Evolutionary conservation across 2,329 filamentous ascomycete genomes (phyloP).

Genomic region (Venturiaceae sp.): DNA sequence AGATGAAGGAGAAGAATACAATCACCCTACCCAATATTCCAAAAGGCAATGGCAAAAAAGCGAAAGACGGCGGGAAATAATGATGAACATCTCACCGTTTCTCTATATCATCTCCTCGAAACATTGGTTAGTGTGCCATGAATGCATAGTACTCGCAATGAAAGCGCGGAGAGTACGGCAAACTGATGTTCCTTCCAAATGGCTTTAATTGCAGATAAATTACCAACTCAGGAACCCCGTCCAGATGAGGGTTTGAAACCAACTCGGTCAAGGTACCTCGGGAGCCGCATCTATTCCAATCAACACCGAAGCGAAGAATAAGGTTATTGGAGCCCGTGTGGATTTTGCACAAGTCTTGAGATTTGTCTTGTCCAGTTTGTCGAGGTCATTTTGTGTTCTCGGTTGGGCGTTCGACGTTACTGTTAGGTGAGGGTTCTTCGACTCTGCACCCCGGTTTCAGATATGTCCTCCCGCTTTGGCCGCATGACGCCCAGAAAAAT

Average conservation of each 20-base stretch:
- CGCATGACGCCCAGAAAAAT: neutral
- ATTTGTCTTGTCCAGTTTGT: neutral
- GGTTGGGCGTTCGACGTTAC: neutral
- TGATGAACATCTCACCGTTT: neutral
- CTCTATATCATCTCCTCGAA: neutral
- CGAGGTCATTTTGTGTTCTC: neutral
- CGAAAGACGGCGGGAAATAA: neutral
- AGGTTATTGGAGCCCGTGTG: neutral
- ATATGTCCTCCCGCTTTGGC: neutral
- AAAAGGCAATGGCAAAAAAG: neutral
- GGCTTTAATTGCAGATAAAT: constrained; percentile 4
- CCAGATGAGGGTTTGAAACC: neutral
- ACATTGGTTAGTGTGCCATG: neutral
- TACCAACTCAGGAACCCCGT: neutral
- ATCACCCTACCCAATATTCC: neutral
- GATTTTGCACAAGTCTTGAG: neutral
- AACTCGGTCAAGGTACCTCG: neutral
- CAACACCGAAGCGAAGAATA: neutral
- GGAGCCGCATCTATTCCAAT: neutral
- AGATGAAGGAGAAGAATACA: neutral
- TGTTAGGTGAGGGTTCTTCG: neutral
- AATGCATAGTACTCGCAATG: neutral
- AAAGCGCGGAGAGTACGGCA: neutral
- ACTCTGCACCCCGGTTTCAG: neutral
- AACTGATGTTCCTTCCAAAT: neutral